A percentile compares a stretch with the other conserved stretches of the same genome.
These are phyloP conservation scores for Scedosporium aurantiacum DNA, from an alignment of 2,329 filamentous ascomycete species.

Conservation along the genomic window DNA sequence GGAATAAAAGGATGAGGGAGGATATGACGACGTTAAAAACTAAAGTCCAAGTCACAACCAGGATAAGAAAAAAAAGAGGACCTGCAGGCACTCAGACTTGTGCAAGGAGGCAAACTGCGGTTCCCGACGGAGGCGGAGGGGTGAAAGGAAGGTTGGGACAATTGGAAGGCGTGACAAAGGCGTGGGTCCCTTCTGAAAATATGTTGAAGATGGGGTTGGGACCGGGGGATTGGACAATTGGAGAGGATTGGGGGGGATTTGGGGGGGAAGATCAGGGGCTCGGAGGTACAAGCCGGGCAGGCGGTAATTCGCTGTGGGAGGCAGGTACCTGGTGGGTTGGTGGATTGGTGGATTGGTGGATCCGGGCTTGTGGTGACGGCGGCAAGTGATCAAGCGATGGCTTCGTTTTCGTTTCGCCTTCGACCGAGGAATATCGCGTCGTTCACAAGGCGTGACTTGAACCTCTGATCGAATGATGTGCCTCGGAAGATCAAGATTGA, in stretches of 20 bases:
- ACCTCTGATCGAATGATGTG: not conserved
- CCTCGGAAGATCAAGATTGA: conserved; percentile 6
- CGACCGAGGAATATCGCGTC: not conserved
- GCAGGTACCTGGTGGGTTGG: not conserved
- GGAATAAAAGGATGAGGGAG: not conserved
- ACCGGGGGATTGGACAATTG: not conserved
- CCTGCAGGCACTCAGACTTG: not conserved
- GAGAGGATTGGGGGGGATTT: not conserved
- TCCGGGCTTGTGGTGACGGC: not conserved
- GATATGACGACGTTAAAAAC: conserved; percentile 1
- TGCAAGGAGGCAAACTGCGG: not conserved
- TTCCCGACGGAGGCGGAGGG: not conserved
- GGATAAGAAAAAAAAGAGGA: not conserved
- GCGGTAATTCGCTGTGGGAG: not conserved
- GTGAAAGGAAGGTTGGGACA: not conserved
- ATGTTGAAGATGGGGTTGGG: conserved; percentile 2
- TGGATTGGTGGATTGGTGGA: not conserved
- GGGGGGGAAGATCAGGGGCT: not conserved
- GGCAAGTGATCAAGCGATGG: not conserved
- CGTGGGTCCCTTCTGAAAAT: not conserved
- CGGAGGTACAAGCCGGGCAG: not conserved
- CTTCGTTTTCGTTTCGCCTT: not conserved
- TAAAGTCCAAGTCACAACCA: not conserved
- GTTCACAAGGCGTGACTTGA: conserved; percentile 1
- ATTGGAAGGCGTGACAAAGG: not conserved